phyloP scores from a whole-genome alignment of 1,284 basidiomycete species.

The Kalmanozyma brasiliensis region DNA sequence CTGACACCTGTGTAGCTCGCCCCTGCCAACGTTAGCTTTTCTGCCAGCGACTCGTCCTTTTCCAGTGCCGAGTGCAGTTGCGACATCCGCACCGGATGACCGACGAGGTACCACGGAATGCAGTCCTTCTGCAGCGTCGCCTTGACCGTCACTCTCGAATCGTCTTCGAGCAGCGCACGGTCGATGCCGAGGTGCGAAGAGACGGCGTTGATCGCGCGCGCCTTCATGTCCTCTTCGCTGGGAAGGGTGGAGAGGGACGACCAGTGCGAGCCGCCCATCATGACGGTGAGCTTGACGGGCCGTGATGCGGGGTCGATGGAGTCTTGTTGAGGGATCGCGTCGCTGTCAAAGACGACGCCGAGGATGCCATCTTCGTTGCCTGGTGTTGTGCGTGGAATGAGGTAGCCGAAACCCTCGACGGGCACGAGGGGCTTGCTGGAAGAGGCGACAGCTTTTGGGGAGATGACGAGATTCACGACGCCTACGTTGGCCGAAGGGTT shows the following conservation, averaged over 20 bases:
- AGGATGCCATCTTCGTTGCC: conserved; percentile 69
- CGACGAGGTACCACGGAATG: conserved; percentile 83
- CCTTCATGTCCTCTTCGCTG: conserved; percentile 33
- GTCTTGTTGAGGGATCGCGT: conserved; percentile 67
- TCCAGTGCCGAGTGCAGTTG: conserved; percentile 73
- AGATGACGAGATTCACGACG: conserved; percentile 62
- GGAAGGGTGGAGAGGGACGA: conserved; percentile 72
- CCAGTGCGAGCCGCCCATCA: conserved; percentile 81
- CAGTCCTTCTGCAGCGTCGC: conserved; percentile 76
- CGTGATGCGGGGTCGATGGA: conserved; percentile 11
- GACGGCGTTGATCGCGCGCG: conserved; percentile 50
- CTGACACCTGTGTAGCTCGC: conserved; percentile 90
- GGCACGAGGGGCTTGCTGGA: conserved; percentile 76
- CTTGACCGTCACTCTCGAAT: conserved; percentile 43
- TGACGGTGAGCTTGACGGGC: conserved; percentile 81
- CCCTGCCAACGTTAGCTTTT: conserved; percentile 79
- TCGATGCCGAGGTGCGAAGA: conserved; percentile 54
- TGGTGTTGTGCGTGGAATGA: conserved; percentile 81
- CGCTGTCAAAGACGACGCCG: conserved; percentile 75
- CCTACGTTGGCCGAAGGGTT: conserved; percentile 64
- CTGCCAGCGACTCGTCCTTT: conserved; percentile 69
- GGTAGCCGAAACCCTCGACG: conserved; percentile 90
- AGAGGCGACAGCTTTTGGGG: conserved; percentile 73
- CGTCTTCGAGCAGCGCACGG: conserved; percentile 19
- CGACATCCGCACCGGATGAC: conserved; percentile 78